phyloP scores from a whole-genome alignment of 2,329 filamentous ascomycete species.

The Metarhizium sp. region DNA sequence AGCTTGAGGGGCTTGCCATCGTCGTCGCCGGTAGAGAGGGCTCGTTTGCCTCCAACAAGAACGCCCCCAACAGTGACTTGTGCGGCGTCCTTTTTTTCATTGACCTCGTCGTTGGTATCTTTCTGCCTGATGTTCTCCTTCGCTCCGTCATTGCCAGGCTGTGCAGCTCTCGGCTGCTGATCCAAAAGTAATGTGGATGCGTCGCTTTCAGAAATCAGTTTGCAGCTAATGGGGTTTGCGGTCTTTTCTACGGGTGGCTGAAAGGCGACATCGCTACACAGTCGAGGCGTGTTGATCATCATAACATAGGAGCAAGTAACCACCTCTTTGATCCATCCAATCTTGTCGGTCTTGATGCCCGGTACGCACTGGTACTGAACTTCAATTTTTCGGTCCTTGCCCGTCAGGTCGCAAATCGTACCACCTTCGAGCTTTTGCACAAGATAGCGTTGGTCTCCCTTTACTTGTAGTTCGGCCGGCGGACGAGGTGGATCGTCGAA shows the following conservation, averaged over 20 bases:
- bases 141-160: constrained; percentile 19
- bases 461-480: constrained; percentile 62
- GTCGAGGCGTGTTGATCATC: constrained; percentile 80
- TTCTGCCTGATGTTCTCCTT: constrained; percentile 9
- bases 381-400: constrained; percentile 72
- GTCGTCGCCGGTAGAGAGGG: constrained; percentile 36
- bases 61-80: constrained; percentile 41
- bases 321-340: constrained; percentile 88
- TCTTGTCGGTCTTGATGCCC: constrained; percentile 61
- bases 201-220: constrained; percentile 51
- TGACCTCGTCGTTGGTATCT: constrained; percentile 7
- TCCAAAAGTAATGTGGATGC: constrained; percentile 29
- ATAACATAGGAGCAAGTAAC: constrained; percentile 88
- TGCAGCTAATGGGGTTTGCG: constrained; percentile 69
- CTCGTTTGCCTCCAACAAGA: constrained; percentile 39
- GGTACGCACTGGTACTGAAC: constrained; percentile 75
- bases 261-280: constrained; percentile 84
- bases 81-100: constrained; percentile 22
- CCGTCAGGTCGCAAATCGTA: constrained; percentile 79
- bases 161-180: constrained; percentile 19
- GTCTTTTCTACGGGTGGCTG: constrained; percentile 68
- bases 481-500: constrained; percentile 19
- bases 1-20: constrained; percentile 39
- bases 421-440: constrained; percentile 74
- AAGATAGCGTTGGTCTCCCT: constrained; percentile 76